Percentiles rank a stretch among this genome's conserved stretches.
Evolutionary conservation across 169 alveolate genomes (phyloP).

Genomic region (Cryptosporidium ubiquitum): DNA sequence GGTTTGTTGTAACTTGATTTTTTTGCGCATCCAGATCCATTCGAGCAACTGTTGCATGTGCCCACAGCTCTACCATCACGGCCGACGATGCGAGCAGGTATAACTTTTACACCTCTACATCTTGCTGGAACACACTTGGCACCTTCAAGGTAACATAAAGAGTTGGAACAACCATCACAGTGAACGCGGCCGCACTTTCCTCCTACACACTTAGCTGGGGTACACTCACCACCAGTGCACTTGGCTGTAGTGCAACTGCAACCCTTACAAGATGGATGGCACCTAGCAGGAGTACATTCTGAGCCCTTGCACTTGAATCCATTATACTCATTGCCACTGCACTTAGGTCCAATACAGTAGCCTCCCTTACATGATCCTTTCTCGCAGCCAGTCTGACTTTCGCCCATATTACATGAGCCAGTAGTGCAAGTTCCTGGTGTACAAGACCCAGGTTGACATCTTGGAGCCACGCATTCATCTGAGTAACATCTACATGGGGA

Average conservation of each 20-base stretch:
- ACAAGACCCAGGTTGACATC: conserved; percentile 47
- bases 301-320: conserved; percentile 48
- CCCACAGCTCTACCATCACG: conserved; percentile 48
- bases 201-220: conserved; percentile 45
- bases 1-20: neutral
- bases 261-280: conserved; percentile 17
- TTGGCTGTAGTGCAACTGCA: conserved; percentile 41
- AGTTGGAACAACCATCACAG: neutral
- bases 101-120: conserved; percentile 38
- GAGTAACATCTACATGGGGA: neutral
- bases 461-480: conserved; percentile 45
- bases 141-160: neutral
- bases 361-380: conserved; percentile 31
- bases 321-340: conserved; percentile 9
- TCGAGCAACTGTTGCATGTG: conserved; percentile 2
- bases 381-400: conserved; percentile 9
- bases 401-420: conserved; percentile 12
- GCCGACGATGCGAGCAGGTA: conserved; percentile 61
- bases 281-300: conserved; percentile 41
- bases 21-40: neutral
- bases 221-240: conserved; percentile 20
- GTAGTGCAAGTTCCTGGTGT: conserved; percentile 18
- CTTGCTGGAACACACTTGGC: conserved; percentile 46
- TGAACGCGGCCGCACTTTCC: conserved; percentile 37
- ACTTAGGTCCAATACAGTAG: conserved; percentile 42